Evolutionary conservation across 139 green algal species (phyloP).

Genomic region (Eudorina sp.): DNA sequence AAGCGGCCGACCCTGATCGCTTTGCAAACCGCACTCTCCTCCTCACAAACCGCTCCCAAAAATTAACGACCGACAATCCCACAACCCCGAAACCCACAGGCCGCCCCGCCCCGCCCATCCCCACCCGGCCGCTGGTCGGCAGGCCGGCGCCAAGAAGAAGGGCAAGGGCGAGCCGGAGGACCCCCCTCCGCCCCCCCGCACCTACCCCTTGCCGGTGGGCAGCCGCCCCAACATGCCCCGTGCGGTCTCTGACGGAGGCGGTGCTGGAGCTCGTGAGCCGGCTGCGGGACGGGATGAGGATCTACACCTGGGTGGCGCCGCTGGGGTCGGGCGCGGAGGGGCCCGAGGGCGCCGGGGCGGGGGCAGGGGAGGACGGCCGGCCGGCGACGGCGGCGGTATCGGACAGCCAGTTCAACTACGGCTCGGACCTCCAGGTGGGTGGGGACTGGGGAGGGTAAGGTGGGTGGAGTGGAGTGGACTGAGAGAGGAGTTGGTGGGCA

Average conservation of each 20-base stretch:
- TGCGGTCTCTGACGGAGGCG: slow-evolving; percentile 34
- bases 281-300: slow-evolving; percentile 46
- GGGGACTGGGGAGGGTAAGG: background rate
- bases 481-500: no score
- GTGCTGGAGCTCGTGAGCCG: slow-evolving; percentile 53
- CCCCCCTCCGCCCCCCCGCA: slow-evolving; percentile 28
- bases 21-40: no score
- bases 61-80: no score
- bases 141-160: slow-evolving; percentile 33
- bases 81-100: no score
- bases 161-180: slow-evolving; percentile 24
- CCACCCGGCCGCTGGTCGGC: background rate
- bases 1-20: no score
- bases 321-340: background rate
- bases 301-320: slow-evolving; percentile 52
- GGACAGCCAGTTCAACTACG: slow-evolving; percentile 60
- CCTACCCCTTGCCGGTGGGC: background rate
- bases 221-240: slow-evolving; percentile 44
- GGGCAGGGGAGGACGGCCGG: background rate
- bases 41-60: no score
- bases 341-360: background rate
- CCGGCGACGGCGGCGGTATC: background rate
- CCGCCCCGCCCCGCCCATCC: background rate
- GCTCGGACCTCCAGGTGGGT: slow-evolving; percentile 58
- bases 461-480: background rate